Conservation (phyloP, 2,329 filamentous ascomycete species). For the Colletotrichum endophyticum region DNA sequence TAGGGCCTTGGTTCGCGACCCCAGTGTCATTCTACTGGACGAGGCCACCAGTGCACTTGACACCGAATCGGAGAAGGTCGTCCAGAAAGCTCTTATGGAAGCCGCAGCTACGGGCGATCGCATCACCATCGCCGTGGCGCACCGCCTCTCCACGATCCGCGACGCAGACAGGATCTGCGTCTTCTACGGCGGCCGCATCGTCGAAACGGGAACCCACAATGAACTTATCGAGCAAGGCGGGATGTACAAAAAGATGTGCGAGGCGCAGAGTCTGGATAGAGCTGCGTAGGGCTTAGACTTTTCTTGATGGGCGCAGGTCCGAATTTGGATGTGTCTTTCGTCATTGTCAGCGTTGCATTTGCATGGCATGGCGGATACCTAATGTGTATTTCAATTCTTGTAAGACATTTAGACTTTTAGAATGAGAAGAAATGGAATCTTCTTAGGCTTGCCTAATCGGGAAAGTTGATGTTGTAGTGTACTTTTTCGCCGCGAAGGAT, state of each 20-base stretch:
- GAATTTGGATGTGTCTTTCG: neutral
- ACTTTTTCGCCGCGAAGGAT: neutral
- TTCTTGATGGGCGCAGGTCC: neutral
- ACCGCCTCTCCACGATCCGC: slow-evolving; percentile 22
- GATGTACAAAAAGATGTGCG: slow-evolving; percentile 18
- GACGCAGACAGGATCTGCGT: slow-evolving; percentile 20
- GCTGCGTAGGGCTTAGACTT: neutral
- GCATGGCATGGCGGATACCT: neutral
- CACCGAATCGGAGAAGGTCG: slow-evolving; percentile 67
- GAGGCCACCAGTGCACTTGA: slow-evolving; percentile 73
- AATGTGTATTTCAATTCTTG: neutral
- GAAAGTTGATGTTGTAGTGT: neutral
- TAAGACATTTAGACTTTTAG: neutral
- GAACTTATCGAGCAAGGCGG: neutral
- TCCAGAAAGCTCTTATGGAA: slow-evolving; percentile 63
- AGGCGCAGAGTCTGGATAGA: slow-evolving; percentile 14
- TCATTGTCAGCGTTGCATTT: neutral
- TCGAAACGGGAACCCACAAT: slow-evolving; percentile 5
- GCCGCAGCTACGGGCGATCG: slow-evolving; percentile 24
- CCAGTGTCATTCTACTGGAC: slow-evolving; percentile 71
- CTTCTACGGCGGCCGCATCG: slow-evolving; percentile 4
- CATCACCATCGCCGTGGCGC: slow-evolving; percentile 21
- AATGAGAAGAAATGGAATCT: neutral
- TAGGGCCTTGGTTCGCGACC: slow-evolving; percentile 69
- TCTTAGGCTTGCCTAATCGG: neutral